A percentile compares a stretch with the other conserved stretches of the same genome.
These are phyloP conservation scores for Marchantia polymorpha DNA, from an alignment of 225 moss, liverwort and hornwort species.

Conservation along the genomic window DNA sequence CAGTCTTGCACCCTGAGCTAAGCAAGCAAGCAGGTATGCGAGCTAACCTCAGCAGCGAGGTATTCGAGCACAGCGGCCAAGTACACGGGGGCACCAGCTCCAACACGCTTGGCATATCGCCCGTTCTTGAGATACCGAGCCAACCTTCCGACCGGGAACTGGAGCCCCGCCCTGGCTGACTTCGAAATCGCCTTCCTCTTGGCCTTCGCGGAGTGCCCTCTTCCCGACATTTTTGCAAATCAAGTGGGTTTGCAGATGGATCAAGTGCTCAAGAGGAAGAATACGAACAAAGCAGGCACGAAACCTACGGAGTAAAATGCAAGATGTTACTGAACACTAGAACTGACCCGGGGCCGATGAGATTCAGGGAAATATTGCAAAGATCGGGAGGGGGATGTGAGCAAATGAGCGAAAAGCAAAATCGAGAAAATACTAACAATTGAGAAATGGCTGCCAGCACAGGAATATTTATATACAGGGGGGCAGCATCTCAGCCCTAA, in stretches of 20 bases:
- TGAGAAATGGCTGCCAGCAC: conserved; percentile 6
- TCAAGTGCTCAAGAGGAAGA: neutral
- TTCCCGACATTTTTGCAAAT: conserved; percentile 28
- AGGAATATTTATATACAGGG: conserved; percentile 17
- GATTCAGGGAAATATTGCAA: neutral
- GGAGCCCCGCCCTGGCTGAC: conserved; percentile 71
- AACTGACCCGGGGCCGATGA: neutral
- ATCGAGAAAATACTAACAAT: conserved; percentile 10
- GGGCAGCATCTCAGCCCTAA: conserved; percentile 26
- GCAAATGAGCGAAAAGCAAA: neutral
- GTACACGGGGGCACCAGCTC: conserved; percentile 76
- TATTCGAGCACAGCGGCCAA: conserved; percentile 79
- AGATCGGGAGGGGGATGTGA: neutral
- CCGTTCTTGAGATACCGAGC: conserved; percentile 80
- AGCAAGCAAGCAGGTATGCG: neutral
- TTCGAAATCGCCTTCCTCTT: conserved; percentile 73
- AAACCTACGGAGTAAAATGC: conserved; percentile 15
- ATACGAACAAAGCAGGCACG: conserved; percentile 9
- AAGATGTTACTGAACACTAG: neutral
- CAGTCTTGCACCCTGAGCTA: no score
- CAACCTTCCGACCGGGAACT: conserved; percentile 79
- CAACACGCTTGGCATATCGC: conserved; percentile 71
- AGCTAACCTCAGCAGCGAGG: conserved; percentile 67
- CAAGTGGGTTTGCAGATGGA: no score
- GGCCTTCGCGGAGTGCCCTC: conserved; percentile 50